phyloP scores from a whole-genome alignment of 2,329 filamentous ascomycete genomes.

The Beauveria asiatica region DNA sequence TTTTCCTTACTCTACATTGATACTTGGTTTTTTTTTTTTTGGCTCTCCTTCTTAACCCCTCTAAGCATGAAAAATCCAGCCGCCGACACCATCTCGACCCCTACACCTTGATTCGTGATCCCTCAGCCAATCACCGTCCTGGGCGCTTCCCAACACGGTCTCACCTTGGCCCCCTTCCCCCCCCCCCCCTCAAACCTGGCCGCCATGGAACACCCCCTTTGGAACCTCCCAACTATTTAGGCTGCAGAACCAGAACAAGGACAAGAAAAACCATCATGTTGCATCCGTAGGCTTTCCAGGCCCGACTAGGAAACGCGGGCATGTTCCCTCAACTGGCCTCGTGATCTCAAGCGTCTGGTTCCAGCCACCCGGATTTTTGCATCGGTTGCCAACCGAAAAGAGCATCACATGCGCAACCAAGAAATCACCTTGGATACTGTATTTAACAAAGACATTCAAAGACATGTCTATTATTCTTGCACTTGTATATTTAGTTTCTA shows the following conservation, averaged over 20 bases:
- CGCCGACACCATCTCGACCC: background rate
- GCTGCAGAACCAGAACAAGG: no score
- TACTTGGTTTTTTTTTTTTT: background rate
- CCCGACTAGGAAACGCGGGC: no score
- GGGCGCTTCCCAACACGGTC: constrained; percentile 1
- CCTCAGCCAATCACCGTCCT: background rate
- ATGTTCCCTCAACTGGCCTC: no score
- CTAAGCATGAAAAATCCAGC: background rate
- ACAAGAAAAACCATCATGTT: no score
- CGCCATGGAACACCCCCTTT: no score
- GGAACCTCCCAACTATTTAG: no score
- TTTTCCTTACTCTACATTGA: background rate
- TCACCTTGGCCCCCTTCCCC: background rate
- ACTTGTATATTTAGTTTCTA: no score
- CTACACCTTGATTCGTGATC: background rate
- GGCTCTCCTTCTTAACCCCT: background rate
- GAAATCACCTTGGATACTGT: background rate
- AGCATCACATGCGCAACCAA: background rate
- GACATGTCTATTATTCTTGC: no score
- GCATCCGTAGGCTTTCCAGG: no score
- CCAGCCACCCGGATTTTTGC: background rate
- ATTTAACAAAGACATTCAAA: background rate
- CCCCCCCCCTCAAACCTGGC: background rate
- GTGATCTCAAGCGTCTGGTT: no score
- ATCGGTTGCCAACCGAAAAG: background rate